Evolutionary conservation across 2,329 filamentous ascomycete genomes (phyloP).

Genomic region (Chrysoporthe puriensis): DNA sequence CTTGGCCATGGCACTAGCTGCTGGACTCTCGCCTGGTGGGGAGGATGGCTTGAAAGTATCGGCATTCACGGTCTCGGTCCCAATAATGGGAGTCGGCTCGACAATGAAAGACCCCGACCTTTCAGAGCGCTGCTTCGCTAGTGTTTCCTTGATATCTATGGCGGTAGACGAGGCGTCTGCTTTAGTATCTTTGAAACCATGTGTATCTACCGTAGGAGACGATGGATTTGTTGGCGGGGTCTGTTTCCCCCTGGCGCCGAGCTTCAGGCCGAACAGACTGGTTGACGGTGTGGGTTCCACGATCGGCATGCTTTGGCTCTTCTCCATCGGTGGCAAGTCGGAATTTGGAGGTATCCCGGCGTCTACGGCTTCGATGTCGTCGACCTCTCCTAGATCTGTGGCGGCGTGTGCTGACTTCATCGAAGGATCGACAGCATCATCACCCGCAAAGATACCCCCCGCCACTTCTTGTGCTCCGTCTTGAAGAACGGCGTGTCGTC

Average conservation of each 20-base stretch:
- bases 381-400: slow-evolving; percentile 51
- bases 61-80: slow-evolving; percentile 67
- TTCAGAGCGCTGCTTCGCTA: slow-evolving; percentile 37
- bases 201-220: slow-evolving; percentile 16
- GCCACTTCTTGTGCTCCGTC: slow-evolving; percentile 75
- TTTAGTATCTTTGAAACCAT: slow-evolving; percentile 26
- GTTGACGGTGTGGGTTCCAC: slow-evolving; percentile 45
- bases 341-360: slow-evolving; percentile 41
- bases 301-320: slow-evolving; percentile 55
- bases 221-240: slow-evolving; percentile 20
- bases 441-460: slow-evolving; percentile 78
- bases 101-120: slow-evolving; percentile 64
- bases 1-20: slow-evolving; percentile 68
- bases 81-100: slow-evolving; percentile 67
- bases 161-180: slow-evolving; percentile 51
- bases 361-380: slow-evolving; percentile 51
- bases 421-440: slow-evolving; percentile 49
- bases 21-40: slow-evolving; percentile 61
- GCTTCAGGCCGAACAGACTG: slow-evolving; percentile 56
- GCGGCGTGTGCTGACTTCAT: slow-evolving; percentile 43
- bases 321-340: slow-evolving; percentile 55
- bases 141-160: slow-evolving; percentile 49
- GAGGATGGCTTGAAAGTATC: slow-evolving; percentile 64
- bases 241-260: slow-evolving; percentile 41
- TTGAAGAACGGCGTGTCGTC: slow-evolving; percentile 92